Evolutionary conservation across 2,329 filamentous ascomycete species (phyloP).

Genomic region (Hypoxylon sp.): DNA sequence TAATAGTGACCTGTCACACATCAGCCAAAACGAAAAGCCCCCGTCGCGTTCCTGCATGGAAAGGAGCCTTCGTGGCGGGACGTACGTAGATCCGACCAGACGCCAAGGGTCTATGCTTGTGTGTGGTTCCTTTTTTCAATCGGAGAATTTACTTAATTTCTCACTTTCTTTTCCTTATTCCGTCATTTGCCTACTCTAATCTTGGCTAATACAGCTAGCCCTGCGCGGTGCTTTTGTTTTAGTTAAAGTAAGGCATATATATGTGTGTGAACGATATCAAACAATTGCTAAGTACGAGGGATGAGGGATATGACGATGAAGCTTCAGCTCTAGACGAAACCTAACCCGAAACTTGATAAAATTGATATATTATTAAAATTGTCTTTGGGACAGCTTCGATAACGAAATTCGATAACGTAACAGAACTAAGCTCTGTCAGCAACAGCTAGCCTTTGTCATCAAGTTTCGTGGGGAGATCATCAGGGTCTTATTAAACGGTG

Average conservation of each 20-base stretch:
- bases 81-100: constrained; percentile 8
- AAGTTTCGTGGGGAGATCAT: constrained; percentile 25
- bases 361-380: constrained; percentile 11
- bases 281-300: neutral
- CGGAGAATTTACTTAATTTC: constrained; percentile 7
- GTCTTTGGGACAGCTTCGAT: constrained; percentile 7
- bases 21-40: neutral
- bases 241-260: constrained; percentile 1
- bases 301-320: neutral
- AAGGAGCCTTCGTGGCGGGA: constrained; percentile 24
- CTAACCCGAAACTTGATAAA: neutral
- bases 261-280: neutral
- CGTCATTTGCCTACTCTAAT: constrained; percentile 10
- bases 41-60: constrained; percentile 40
- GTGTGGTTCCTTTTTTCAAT: neutral
- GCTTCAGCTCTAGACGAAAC: constrained; percentile 4
- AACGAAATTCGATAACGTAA: constrained; percentile 38
- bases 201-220: constrained; percentile 2
- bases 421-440: constrained; percentile 27
- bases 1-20: constrained; percentile 38
- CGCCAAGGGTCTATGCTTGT: neutral
- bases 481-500: constrained; percentile 10
- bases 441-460: constrained; percentile 29
- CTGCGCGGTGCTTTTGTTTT: constrained; percentile 34
- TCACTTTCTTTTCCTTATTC: constrained; percentile 3